Base-by-base conservation (phyloP, 2,329 filamentous ascomycete species). In the Venturia aucupariae region DNA sequence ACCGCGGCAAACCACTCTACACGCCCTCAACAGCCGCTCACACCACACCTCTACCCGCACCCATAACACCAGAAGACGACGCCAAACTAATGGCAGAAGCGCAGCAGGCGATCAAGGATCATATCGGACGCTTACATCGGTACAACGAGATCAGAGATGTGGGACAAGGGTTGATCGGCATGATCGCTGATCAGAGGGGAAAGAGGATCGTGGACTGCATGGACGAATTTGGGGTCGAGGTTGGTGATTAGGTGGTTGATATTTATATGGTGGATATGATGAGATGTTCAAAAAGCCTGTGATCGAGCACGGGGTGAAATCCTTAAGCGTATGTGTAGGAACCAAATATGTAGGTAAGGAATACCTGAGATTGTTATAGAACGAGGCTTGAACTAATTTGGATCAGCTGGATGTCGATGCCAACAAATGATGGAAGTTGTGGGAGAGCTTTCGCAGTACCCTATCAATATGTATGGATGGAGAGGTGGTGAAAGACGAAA, bases 111-210 rank as follows among this genome's bases (percentile, higher is more conserved):
- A 83, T 88, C 62, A 81, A 84, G 63, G 76, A 77, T 39, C 87
- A 90, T 71, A 90, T 90, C 70, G 80, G 79, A 65, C 76, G 86
- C 4, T 77, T 90, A 39, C 86, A 89, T 68, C 77, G 83, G 65
- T 90, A 90, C 75, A 90, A 90, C 69, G 86, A 89, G 72, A 84
- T 89, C 69, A 85, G 86, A 67, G 87, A 90, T 72, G 77, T 88
- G 8, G 87, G 83, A 0, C 82, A 86, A 70, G 86, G 86, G 0
- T 70, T 90, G 38, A 81, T 89, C 75, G 86, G 85, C 0, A 74
- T 90, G 69, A 84, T 90, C 71, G 87, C 87, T 4, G 87, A 90
- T 65, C 79, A 81, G 66, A 76, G 85, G 51, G 85, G 85, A 10
- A 78, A 84, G 55, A 77, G 83, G 64, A 78, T 84, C 63, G 71